Evolutionary conservation across 2,329 filamentous ascomycete genomes (phyloP).

Genomic region (Cadophora luteo-olivacea): DNA sequence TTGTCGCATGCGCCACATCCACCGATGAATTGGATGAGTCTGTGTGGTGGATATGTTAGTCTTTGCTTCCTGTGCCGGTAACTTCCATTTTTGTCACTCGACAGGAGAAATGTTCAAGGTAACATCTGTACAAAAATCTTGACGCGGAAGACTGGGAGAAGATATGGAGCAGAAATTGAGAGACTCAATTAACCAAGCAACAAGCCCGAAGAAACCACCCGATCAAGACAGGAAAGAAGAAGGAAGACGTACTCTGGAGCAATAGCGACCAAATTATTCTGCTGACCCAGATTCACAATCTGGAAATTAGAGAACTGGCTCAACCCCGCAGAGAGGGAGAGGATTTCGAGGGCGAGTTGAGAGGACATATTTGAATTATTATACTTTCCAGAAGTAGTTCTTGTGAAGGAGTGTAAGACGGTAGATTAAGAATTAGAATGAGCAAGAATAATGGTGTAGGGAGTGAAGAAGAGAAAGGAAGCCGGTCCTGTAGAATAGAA

Average conservation of each 20-base stretch:
- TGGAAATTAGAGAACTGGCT: conserved; percentile 6
- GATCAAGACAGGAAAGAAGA: background rate
- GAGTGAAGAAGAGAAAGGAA: background rate
- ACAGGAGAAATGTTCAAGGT: too few species aligned
- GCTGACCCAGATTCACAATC: conserved; percentile 9
- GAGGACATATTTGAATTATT: background rate
- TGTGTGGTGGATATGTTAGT: background rate
- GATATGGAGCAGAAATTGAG: too few species aligned
- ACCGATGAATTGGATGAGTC: conserved; percentile 12
- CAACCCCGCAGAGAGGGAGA: conserved; percentile 12
- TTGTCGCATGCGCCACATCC: background rate
- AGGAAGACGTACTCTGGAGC: conserved; percentile 1
- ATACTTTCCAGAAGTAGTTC: conserved; percentile 18
- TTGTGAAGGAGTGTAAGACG: background rate
- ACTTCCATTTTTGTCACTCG: too few species aligned
- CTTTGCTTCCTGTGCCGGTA: background rate
- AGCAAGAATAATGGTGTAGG: background rate
- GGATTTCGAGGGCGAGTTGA: conserved; percentile 18
- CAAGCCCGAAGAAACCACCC: background rate
- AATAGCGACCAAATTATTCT: conserved; percentile 2
- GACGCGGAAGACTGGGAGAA: too few species aligned
- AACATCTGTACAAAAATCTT: too few species aligned
- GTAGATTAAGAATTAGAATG: background rate
- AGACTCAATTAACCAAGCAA: too few species aligned
- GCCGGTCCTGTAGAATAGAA: background rate